These are phyloP conservation scores for Orbilia oligospora DNA, from an alignment of 2,329 filamentous ascomycete species.

Conservation along the genomic window DNA sequence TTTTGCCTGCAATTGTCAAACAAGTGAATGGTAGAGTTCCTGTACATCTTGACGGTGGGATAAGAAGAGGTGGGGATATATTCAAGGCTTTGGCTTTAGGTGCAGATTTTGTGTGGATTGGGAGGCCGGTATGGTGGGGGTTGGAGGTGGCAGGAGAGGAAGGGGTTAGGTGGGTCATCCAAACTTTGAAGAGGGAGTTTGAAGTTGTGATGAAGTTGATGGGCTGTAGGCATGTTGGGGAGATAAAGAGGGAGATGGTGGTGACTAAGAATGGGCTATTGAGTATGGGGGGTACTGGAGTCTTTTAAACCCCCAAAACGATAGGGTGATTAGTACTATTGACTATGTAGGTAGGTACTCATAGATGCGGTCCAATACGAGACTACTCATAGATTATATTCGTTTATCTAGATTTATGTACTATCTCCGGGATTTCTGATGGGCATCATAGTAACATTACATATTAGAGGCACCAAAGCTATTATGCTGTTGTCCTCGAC, in stretches of 20 bases:
- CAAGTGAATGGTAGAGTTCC: constrained; percentile 74
- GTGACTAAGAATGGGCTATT: constrained; percentile 27
- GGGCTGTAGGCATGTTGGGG: constrained; percentile 40
- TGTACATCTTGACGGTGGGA: constrained; percentile 75
- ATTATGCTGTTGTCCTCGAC: constrained; percentile 6
- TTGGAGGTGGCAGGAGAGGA: constrained; percentile 63
- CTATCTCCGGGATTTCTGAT: not conserved
- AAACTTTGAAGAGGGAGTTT: constrained; percentile 49
- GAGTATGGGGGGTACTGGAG: constrained; percentile 44
- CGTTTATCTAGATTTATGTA: constrained; percentile 8
- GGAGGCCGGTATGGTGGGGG: constrained; percentile 71
- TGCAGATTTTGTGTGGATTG: constrained; percentile 71
- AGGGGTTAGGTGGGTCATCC: constrained; percentile 52
- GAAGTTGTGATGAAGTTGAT: constrained; percentile 56
- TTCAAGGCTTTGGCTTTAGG: constrained; percentile 73
- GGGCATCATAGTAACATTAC: not conserved
- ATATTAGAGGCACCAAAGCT: not conserved
- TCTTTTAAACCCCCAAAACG: no score
- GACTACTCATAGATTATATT: constrained; percentile 7
- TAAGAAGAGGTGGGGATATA: constrained; percentile 72
- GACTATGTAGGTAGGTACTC: no score
- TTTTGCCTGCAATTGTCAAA: constrained; percentile 73
- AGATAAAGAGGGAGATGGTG: constrained; percentile 53
- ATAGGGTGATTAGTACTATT: no score
- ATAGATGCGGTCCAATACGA: no score